Evolutionary conservation across 768 basidiomycete species (phyloP), one percentile per base, ranked within the genome.

Genomic region (Naganishia vishniacii): DNA sequence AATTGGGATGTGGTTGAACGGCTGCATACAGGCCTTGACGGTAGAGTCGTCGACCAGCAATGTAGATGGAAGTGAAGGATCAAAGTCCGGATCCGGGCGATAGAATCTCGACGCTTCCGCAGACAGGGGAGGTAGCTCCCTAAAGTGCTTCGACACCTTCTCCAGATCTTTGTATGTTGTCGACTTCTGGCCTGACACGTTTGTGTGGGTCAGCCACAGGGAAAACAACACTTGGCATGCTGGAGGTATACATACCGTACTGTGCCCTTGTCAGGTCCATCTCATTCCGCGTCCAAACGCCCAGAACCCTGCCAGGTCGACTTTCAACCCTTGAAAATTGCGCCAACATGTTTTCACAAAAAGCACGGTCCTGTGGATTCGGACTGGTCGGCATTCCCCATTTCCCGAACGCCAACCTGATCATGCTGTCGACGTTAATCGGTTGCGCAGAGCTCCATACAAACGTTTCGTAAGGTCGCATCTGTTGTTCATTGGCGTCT

Each of bases 371-470:
- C 32, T 26, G 53, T 15, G 29, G 29, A 34, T 46, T 16, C 26
- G 44, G 42, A 59, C 32, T 32, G 13, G 47, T 37, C 6, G 45
- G 34, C 13, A 25, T 56, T 5, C 20, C 53, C 53, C 53, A 56
- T 26, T 62, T 61, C 8, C 71, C 73, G 59, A 76, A 75, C 26
- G 69, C 64, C 3, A 47, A 28, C 47, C 71, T 67, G 18, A 76
- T 72, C 75, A 76, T 76, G 0, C 37, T 53, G 12, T 70, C 37
- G 0, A 76, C 75, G 48, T 76, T 76, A 29, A 72, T 67, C 9
- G 75, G 75, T 51, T 76, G 73, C 11, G 75, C 75, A 4, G 70
- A 72, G 53, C 68, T 70, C 75, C 75, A 76, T 8, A 76, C 75
- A 48, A 75, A 76, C 3, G 72, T 72, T 49, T 74, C 73, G 70